These are phyloP conservation scores for Volvox africanus DNA, from an alignment of 139 green algal genomes.

Conservation along the genomic window DNA sequence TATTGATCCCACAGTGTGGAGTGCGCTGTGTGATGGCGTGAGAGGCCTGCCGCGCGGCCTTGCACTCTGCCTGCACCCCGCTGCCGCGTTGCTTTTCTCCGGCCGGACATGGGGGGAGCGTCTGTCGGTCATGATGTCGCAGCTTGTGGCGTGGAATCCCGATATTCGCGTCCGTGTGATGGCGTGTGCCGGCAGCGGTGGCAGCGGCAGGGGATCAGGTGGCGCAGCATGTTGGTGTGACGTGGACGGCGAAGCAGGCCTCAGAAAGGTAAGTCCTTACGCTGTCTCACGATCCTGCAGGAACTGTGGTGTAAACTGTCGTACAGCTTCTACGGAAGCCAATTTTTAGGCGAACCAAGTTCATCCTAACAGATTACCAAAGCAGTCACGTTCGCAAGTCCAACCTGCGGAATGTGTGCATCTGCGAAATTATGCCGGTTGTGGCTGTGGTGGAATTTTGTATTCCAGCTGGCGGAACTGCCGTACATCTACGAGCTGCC, in stretches of 20 bases:
- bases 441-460: background rate
- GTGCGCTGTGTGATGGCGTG: background rate
- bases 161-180: background rate
- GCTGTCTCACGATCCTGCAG: no score
- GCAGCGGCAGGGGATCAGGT: background rate
- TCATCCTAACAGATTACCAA: no score
- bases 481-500: constrained; percentile 13
- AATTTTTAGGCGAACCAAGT: no score
- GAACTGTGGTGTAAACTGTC: no score
- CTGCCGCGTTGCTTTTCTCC: background rate
- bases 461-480: background rate
- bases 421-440: background rate
- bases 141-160: background rate
- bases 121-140: background rate
- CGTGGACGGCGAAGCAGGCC: background rate
- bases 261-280: background rate
- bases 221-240: constrained; percentile 8
- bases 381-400: no score
- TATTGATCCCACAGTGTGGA: background rate
- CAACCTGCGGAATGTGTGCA: no score
- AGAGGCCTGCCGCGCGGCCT: background rate
- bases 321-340: no score
- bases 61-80: background rate
- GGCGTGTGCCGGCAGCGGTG: background rate
- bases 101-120: background rate